A percentile compares a stretch with the other conserved stretches of the same genome.
These are phyloP conservation scores for Coleophoma eucalyptorum DNA, from an alignment of 2,329 filamentous ascomycete genomes.

Conservation along the genomic window DNA sequence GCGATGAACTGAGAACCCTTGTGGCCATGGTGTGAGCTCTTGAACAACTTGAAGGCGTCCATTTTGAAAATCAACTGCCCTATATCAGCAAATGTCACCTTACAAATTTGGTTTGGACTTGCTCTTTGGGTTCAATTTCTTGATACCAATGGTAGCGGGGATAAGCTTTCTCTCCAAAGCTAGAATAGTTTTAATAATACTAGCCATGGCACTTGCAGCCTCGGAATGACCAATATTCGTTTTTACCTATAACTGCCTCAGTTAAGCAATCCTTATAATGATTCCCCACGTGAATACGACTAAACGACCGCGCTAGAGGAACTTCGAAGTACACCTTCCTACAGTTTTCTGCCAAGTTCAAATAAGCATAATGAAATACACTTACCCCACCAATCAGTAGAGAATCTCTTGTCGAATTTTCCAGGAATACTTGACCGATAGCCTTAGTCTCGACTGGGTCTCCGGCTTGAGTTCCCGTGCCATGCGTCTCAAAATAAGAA, in stretches of 20 bases:
- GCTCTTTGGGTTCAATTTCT: slow-evolving; percentile 29
- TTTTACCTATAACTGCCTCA: slow-evolving; percentile 19
- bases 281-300: too few relatives aligned
- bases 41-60: slow-evolving; percentile 1
- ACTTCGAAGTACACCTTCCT: not conserved
- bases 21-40: slow-evolving; percentile 1
- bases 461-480: slow-evolving; percentile 21
- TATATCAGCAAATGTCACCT: too few relatives aligned
- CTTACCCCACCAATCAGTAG: slow-evolving; percentile 18
- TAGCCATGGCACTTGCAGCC: slow-evolving; percentile 28
- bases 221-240: slow-evolving; percentile 24
- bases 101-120: slow-evolving; percentile 17
- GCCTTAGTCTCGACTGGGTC: slow-evolving; percentile 23
- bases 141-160: slow-evolving; percentile 33
- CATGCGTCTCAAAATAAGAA: slow-evolving; percentile 4
- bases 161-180: slow-evolving; percentile 34
- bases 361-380: slow-evolving; percentile 10
- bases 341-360: not conserved
- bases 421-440: slow-evolving; percentile 13
- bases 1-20: not conserved
- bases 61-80: not conserved
- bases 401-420: slow-evolving; percentile 9
- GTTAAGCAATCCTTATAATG: too few relatives aligned
- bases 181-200: slow-evolving; percentile 32
- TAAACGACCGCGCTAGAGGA: not conserved